Conservation (phyloP, 495 filamentous ascomycete genomes). For the Neurospora sp. region DNA sequence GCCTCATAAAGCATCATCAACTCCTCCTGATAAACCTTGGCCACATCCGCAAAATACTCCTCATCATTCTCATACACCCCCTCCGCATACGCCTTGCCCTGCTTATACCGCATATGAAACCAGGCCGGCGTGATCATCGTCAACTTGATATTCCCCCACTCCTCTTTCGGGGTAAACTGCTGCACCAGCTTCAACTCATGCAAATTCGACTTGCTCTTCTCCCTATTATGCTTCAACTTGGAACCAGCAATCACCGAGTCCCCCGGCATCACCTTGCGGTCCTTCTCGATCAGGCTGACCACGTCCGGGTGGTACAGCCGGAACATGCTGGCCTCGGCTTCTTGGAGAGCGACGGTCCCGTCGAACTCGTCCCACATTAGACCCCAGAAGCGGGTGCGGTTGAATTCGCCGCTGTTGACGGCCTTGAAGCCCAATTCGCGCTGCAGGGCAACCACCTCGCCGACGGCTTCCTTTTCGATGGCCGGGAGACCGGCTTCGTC, state of each 20-base stretch:
- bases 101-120: slow-evolving; percentile 64
- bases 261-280: slow-evolving; percentile 58
- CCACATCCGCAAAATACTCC: slow-evolving; percentile 67
- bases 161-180: slow-evolving; percentile 45
- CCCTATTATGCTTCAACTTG: slow-evolving; percentile 59
- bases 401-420: slow-evolving; percentile 69
- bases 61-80: slow-evolving; percentile 55
- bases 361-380: slow-evolving; percentile 68
- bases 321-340: slow-evolving; percentile 60
- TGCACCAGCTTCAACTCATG: slow-evolving; percentile 60
- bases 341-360: slow-evolving; percentile 52
- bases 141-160: slow-evolving; percentile 58
- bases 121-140: slow-evolving; percentile 63
- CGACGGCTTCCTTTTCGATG: slow-evolving; percentile 57
- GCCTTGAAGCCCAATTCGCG: slow-evolving; percentile 41
- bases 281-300: slow-evolving; percentile 51
- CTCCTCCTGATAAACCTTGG: slow-evolving; percentile 57
- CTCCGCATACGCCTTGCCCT: slow-evolving; percentile 57
- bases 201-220: slow-evolving; percentile 55
- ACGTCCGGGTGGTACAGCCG: slow-evolving; percentile 71
- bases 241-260: slow-evolving; percentile 64
- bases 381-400: slow-evolving; percentile 54
- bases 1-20: slow-evolving; percentile 58
- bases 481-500: slow-evolving; percentile 42
- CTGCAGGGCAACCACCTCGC: slow-evolving; percentile 3